Evolutionary conservation across 306 rosid species (phyloP).

Genomic region (Abrus pulchellus): DNA sequence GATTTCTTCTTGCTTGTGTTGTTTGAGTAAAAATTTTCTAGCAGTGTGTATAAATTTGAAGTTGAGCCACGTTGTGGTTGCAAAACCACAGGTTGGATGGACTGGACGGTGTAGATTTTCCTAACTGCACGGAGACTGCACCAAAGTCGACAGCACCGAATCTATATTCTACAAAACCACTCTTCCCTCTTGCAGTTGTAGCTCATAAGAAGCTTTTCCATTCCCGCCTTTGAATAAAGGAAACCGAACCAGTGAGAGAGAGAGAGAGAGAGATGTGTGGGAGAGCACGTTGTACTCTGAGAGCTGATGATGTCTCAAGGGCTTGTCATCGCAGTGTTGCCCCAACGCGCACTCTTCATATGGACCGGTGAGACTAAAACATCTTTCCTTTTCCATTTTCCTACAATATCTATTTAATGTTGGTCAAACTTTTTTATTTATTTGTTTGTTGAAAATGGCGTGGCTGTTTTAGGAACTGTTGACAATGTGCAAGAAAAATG

Average conservation of each 20-base stretch:
- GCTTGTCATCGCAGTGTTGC: slow-evolving; percentile 68
- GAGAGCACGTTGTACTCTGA: slow-evolving; percentile 73
- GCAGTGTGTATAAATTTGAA: no score
- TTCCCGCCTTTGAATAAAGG: slow-evolving; percentile 50
- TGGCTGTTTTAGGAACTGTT: neutral
- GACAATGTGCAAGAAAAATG: neutral
- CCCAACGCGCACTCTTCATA: slow-evolving; percentile 58
- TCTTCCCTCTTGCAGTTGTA: no score
- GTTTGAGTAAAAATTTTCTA: no score
- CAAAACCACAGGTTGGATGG: no score
- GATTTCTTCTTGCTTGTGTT: no score
- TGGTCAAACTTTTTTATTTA: neutral
- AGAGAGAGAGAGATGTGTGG: slow-evolving; percentile 70
- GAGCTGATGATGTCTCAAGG: slow-evolving; percentile 72
- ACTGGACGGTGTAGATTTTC: no score
- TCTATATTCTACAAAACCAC: no score
- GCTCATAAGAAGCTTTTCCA: neutral
- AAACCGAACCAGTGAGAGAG: neutral
- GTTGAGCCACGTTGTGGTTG: no score
- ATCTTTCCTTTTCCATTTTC: neutral
- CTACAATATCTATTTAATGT: neutral
- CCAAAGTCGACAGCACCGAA: no score
- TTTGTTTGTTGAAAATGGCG: neutral
- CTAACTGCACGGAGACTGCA: no score
- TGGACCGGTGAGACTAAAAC: slow-evolving; percentile 59